Conservation (phyloP, 192 early-diverging fungal genomes). For the Lunasporangiospora selenospora region DNA sequence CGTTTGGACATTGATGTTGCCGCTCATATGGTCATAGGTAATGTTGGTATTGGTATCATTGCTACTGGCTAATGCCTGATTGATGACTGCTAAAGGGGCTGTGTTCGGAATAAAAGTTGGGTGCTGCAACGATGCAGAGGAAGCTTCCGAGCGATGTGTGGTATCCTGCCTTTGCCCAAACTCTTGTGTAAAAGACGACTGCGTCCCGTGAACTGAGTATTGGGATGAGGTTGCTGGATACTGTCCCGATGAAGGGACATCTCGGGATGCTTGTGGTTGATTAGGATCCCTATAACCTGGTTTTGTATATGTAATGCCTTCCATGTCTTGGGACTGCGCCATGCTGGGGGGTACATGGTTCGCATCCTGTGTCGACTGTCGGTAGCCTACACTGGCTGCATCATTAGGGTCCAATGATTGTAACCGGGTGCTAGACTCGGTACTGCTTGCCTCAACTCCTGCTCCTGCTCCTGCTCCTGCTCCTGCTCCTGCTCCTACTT, state of each 20-base stretch:
- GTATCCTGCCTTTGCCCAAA: too few relatives aligned
- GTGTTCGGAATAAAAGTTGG: neutral
- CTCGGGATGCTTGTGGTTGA: neutral
- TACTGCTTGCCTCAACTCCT: neutral
- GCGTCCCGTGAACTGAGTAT: too few relatives aligned
- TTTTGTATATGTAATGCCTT: conserved; percentile 14
- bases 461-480: neutral
- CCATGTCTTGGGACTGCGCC: conserved; percentile 8
- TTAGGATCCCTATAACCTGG: too few relatives aligned
- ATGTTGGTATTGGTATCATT: conserved; percentile 22
- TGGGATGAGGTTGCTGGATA: neutral
- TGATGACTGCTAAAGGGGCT: conserved; percentile 16
- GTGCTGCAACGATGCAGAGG: neutral
- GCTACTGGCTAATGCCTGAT: neutral
- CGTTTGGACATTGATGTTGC: conserved; percentile 34
- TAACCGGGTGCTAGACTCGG: neutral
- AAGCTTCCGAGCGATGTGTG: too few relatives aligned
- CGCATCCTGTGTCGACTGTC: conserved; percentile 8
- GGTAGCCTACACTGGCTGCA: neutral
- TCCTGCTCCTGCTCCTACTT: neutral
- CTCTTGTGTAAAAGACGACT: too few relatives aligned
- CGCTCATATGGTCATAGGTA: conserved; percentile 43
- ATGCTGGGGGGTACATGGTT: too few relatives aligned
- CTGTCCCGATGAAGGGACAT: neutral
- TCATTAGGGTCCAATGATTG: conserved; percentile 3